A percentile compares a stretch with the other conserved stretches of the same genome.
phyloP scores from a whole-genome alignment of 1,284 basidiomycete genomes.

The Porogramme epimiltina region DNA sequence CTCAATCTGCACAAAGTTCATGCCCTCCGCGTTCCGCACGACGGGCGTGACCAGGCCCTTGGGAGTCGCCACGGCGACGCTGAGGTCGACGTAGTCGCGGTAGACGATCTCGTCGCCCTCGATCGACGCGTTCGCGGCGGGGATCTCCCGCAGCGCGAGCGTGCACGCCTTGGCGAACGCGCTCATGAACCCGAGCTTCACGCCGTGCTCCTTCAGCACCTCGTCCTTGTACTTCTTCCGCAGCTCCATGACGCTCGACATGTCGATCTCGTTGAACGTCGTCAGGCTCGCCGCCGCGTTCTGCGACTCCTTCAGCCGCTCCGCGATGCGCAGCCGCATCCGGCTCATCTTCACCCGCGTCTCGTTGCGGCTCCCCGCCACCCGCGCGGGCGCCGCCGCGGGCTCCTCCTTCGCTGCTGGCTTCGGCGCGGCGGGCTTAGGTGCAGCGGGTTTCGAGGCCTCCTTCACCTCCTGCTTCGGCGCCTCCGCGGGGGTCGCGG shows the following conservation, averaged over 20 bases:
- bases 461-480: slow-evolving; percentile 36
- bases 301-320: slow-evolving; percentile 97
- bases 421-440: slow-evolving; percentile 38
- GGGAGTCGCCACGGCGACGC: slow-evolving; percentile 95
- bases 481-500: slow-evolving; percentile 37
- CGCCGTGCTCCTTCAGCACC: slow-evolving; percentile 89
- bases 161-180: slow-evolving; percentile 91
- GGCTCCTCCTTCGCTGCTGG: slow-evolving; percentile 42
- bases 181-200: slow-evolving; percentile 99
- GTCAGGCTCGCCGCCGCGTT: slow-evolving; percentile 96
- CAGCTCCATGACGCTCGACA: slow-evolving; percentile 95
- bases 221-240: slow-evolving; percentile 95
- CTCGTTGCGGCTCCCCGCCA: slow-evolving; percentile 73
- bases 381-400: slow-evolving; percentile 43
- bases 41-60: slow-evolving; percentile 98
- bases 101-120: slow-evolving; percentile 97
- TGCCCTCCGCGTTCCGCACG: slow-evolving; percentile 85
- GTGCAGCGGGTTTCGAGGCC: slow-evolving; percentile 18
- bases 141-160: slow-evolving; percentile 91
- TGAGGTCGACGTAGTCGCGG: slow-evolving; percentile 92
- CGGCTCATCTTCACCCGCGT: slow-evolving; percentile 97
- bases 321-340: slow-evolving; percentile 96
- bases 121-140: slow-evolving; percentile 93
- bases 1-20: slow-evolving; percentile 93
- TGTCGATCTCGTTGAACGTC: slow-evolving; percentile 99